Percentiles rank a stretch among this genome's conserved stretches.
phyloP scores from a whole-genome alignment of 495 filamentous ascomycete species.

The Neurospora sublineolata region DNA sequence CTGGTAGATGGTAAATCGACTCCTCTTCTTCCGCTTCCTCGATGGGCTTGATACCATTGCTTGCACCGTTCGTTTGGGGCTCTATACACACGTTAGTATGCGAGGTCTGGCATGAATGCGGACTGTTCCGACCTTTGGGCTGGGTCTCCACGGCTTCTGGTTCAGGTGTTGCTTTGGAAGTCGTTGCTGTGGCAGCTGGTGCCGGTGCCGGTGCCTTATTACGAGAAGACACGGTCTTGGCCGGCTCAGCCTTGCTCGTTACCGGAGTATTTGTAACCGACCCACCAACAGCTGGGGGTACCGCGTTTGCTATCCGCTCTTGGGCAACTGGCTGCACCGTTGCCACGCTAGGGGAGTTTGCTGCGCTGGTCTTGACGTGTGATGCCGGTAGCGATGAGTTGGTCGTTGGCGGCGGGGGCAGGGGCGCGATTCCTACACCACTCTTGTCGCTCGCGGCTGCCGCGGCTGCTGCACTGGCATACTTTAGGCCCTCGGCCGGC shows the following conservation, averaged over 20 bases:
- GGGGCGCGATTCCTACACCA: conserved; percentile 84
- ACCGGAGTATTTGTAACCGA: conserved; percentile 6
- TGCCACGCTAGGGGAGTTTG: conserved; percentile 31
- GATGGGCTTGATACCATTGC: conserved; percentile 37
- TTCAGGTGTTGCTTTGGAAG: conserved; percentile 23
- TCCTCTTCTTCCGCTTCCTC: conserved; percentile 51
- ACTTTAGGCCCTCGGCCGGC: conserved; percentile 82
- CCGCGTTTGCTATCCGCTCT: conserved; percentile 21
- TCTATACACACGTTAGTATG: conserved; percentile 20
- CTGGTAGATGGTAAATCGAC: conserved; percentile 89
- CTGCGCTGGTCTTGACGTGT: conserved; percentile 28
- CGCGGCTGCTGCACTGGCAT: conserved; percentile 90
- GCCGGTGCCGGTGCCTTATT: conserved; percentile 30
- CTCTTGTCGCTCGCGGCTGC: conserved; percentile 91
- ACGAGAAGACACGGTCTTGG: conserved; percentile 15
- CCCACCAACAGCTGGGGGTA: conserved; percentile 12
- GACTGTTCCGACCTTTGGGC: conserved; percentile 7
- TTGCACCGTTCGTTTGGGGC: conserved; percentile 42
- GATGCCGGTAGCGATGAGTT: conserved; percentile 38
- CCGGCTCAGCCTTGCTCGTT: conserved; percentile 9
- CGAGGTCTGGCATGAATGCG: neutral
- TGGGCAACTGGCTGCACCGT: conserved; percentile 30
- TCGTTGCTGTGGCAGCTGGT: conserved; percentile 20
- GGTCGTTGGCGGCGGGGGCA: conserved; percentile 70
- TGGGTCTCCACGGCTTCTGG: conserved; percentile 5